Base-by-base conservation (phyloP, 495 filamentous ascomycete species). In the Chaetomium tenue region DNA sequence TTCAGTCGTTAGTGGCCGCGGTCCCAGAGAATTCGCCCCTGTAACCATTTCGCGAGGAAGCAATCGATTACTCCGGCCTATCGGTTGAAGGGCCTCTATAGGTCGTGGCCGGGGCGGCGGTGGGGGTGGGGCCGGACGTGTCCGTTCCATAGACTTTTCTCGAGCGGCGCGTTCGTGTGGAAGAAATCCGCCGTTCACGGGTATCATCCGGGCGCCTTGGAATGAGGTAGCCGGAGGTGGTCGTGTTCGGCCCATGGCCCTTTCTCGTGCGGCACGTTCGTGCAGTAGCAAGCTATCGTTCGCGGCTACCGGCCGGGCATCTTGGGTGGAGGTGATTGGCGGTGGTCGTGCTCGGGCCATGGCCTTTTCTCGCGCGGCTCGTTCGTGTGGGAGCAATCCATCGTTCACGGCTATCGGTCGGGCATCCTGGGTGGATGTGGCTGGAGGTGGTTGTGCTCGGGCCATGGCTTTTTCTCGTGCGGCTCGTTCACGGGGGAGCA, bases 311-410 rank as follows among this genome's bases (percentile, higher is more conserved):
- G 53, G 61, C 28, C 11, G 15, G 23, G 42, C 11, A 26, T 40
- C 28, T 9, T 53, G 44, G 8, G 46, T 8, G n/a, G 20, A 18
- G 22, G 22, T 16, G 28, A 20, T 0, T 20, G 3, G 46, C 11
- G 46, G n/a, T 16, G 33, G 37, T 26, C 12, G n/a, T 42, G 18
- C 42, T 13, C 30, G 20, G 1, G 39, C 39, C 42, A 50, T 12
- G 20, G 33, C 60, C 48, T 16, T 30, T 11, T 63, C 61, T 20
- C 40, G 37, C 16, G 52, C 61, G 12, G 30, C 60, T 0, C 54
- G 62, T 30, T 64, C 46, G 46, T 60, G 63, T 1, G 67, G 67
- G n/a, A 68, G 66, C 63, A 65, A 30, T 3, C 40, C 23, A 23
- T n/a, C n/a, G 46, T 20, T 23, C 2, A 9, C n/a, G 6, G 22